A percentile compares a stretch with the other conserved stretches of the same genome.
These are phyloP conservation scores for Penicillium sumatraense DNA, from an alignment of 2,329 filamentous ascomycete species.

Conservation along the genomic window DNA sequence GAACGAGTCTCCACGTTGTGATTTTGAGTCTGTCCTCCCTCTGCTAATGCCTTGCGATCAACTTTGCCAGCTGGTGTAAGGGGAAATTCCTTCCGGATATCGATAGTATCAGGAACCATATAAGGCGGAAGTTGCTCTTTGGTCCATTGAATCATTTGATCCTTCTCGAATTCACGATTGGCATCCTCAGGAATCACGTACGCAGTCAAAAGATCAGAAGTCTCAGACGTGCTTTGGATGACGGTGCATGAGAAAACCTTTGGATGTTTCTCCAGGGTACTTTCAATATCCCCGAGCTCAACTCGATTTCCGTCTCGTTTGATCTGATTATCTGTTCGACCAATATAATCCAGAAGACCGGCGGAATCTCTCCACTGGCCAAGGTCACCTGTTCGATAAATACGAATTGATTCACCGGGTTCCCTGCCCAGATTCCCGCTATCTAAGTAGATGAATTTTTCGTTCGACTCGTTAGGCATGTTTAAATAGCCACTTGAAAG, in stretches of 20 bases:
- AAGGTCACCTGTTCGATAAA: conserved; percentile 80
- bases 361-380: conserved; percentile 67
- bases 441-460: conserved; percentile 77
- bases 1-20: background rate
- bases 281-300: conserved; percentile 85
- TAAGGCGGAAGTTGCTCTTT: conserved; percentile 70
- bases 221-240: background rate
- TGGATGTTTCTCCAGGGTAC: conserved; percentile 56
- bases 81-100: background rate
- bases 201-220: background rate
- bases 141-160: conserved; percentile 61
- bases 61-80: background rate
- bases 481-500: conserved; percentile 74
- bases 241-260: background rate
- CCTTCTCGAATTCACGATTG: background rate
- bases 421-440: conserved; percentile 72
- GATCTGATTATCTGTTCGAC: conserved; percentile 78
- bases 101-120: conserved; percentile 60
- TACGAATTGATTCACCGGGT: conserved; percentile 50
- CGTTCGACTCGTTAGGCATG: conserved; percentile 57
- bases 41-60: background rate
- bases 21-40: background rate
- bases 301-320: conserved; percentile 91
- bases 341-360: conserved; percentile 56
- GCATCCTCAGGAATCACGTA: background rate